Percentiles rank a stretch among this genome's conserved stretches.
Conservation (phyloP, 345 rosid species). For the Ailanthus altissimus region DNA sequence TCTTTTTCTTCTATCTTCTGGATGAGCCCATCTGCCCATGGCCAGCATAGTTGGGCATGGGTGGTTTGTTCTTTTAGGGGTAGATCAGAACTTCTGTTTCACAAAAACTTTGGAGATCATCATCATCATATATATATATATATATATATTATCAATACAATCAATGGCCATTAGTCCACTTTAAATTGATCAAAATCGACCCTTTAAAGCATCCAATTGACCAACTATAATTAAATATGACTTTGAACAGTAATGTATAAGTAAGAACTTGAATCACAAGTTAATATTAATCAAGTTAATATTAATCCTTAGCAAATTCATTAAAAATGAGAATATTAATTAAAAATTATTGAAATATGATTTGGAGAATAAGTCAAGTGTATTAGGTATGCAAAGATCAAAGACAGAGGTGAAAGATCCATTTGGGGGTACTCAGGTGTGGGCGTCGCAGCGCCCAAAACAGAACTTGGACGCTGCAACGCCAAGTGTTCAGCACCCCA, state of each 20-base stretch:
- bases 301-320: not conserved
- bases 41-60: constrained; percentile 1
- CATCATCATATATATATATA: too few species aligned
- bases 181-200: not conserved
- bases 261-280: not conserved
- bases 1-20: constrained; percentile 23
- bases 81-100: not conserved
- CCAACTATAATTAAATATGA: not conserved
- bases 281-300: not conserved
- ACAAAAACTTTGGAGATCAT: not conserved
- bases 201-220: not conserved
- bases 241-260: not conserved
- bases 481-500: too few species aligned
- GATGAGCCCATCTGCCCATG: constrained; percentile 10
- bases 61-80: not conserved
- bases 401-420: too few species aligned
- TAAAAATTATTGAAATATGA: too few species aligned
- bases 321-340: too few species aligned
- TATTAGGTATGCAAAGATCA: too few species aligned
- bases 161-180: not conserved
- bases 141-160: not conserved
- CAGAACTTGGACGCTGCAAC: too few species aligned
- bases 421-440: too few species aligned
- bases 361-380: too few species aligned
- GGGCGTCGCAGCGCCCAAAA: too few species aligned